Evolutionary conservation across 805 yeast species (phyloP), one percentile per base, ranked within the genome.

Genomic region (Metschnikowia rubicola): DNA sequence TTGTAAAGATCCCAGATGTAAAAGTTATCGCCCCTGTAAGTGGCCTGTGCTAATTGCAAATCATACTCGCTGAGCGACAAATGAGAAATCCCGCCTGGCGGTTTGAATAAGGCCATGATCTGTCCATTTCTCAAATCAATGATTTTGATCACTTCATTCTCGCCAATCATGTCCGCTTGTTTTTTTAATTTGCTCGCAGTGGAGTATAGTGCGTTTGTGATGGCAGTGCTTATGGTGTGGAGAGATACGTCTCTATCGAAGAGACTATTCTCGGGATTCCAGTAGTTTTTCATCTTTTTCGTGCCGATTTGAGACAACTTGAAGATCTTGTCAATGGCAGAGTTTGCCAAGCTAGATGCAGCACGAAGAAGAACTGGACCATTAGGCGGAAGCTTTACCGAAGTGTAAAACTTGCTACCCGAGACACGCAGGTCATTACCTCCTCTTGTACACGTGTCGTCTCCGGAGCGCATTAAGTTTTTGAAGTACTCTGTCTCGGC

Each of bases 61-160:
- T 84, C 88, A 59, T 73, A 79, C 0, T 87, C 86, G 0, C 86
- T 82, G 7, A 84, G 57, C 2, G 85, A 79, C 2, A 85, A 59
- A 21, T 72, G 64, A 0, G 88, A 80, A 29, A 84, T 73, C 0
- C 88, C 88, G 17, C 78, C 80, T 0, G 85, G 81, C 0, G 88
- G 80, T 36, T 75, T 71, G 60, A 84, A 81, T 9, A 71, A 48
- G 6, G 67, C 67, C 57, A 71, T 55, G 3, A 68, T 65, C 46
- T 63, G 61, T 40, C 66, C 71, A 30, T 71, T 67, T 3, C 61
- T 47, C 30, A 84, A 61, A 54, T 83, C 85, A 21, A 81, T 50
- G 21, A 81, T 55, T 15, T 77, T 67, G 8, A 82, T 62, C 12
- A 67, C 45, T 41, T 69, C 73, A 45, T 70, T 70, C 46, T 66